Evolutionary conservation across 208 protist genomes (phyloP), one percentile per base, ranked within the genome.

Genomic region (Leishmania gerbilli): DNA sequence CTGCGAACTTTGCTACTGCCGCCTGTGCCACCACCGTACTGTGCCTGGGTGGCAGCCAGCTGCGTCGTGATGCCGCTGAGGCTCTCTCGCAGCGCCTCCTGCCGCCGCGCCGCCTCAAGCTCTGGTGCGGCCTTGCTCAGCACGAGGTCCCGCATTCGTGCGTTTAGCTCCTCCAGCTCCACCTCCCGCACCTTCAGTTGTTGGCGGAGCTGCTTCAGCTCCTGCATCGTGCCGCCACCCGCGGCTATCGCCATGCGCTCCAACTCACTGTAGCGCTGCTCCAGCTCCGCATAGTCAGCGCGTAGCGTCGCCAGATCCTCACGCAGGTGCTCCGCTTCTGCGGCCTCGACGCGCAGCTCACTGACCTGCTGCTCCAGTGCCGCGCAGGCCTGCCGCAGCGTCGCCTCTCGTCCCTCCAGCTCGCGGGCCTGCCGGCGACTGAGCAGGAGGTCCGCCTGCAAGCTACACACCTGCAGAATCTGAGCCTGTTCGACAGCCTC

Each of bases 381-480:
- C 53, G 65, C 71, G 60, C 87, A 79, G 19, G 68, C 56, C 56
- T 83, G 55, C 7, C 79, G 79, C 34, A 94, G 78, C 19, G 83
- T 79, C 34, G 84, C 80, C 75, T 94, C 84, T 47, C 79, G 75
- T 13, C 64, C 62, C 75, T 92, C 89, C 40, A 91, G 74, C 27
- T 88, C 85, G 21, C 86, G 85, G 21, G 87, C 85, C n/a, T 82
- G 84, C 4, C 79, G 84, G 3, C 90, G 87, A 17, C 71, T 85
- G n/a, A 88, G 64, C 58, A 91, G 62, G 15, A 93, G 84, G 65
- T 93, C 90, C n/a, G 81, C 86, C 74, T 93, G 90, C 19, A 93
- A 77, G 76, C 86, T 87, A 9, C 86, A 88, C 58, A 93, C 89
- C 68, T 91, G 87, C 24, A 93, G 79, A 74, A 91, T 83, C 42